Evolutionary conservation across 768 basidiomycete genomes (phyloP), one percentile per base, ranked within the genome.

Genomic region (Guyanaporus albipodus): DNA sequence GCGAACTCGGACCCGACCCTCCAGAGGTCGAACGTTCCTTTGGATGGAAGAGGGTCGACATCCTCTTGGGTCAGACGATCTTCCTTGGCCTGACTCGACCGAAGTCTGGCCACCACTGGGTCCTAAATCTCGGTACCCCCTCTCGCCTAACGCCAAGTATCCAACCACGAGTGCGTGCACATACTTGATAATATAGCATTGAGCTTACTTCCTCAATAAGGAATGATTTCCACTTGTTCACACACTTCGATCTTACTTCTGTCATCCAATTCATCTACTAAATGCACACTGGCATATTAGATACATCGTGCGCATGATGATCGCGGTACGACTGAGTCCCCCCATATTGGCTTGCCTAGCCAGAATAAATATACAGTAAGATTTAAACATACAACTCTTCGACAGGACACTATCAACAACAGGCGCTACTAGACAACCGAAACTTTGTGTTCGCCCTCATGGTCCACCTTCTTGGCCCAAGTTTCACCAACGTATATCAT

Each of bases 1-100:
- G 76, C 55, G 53, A 62, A 35, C 70, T 74, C 39, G 63, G 64
- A 28, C 47, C 71, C 4, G 72, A 71, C 19, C 52, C 72, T 41
- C 61, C 67, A 9, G 67, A 67, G 41, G 68, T 60, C 43, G 74
- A 73, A 47, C 69, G 72, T 52, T 59, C 63, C 28, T 61, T 71
- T 37, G 82, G 81, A 7, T 69, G 80, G 63, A 68, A 73, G 41
- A 73, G 82, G 14, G 73, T 82, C 38, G 83, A 84, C 51, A 58
- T 78, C 29, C 63, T 83, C 46, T 59, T 69, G 21, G 75, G 77
- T 8, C 73, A 63, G 47, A 74, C 77, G 28, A 59, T 80, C 42
- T 84, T 82, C 60, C 70, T 72, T 38, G 78, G 78, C 31, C 56
- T 83, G 49, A 67, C 67, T 8, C 71, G 67, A 45, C 55, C 61